These are phyloP conservation scores for Apiotrichum montevideense DNA, from an alignment of 1,284 basidiomycete genomes.

Conservation along the genomic window DNA sequence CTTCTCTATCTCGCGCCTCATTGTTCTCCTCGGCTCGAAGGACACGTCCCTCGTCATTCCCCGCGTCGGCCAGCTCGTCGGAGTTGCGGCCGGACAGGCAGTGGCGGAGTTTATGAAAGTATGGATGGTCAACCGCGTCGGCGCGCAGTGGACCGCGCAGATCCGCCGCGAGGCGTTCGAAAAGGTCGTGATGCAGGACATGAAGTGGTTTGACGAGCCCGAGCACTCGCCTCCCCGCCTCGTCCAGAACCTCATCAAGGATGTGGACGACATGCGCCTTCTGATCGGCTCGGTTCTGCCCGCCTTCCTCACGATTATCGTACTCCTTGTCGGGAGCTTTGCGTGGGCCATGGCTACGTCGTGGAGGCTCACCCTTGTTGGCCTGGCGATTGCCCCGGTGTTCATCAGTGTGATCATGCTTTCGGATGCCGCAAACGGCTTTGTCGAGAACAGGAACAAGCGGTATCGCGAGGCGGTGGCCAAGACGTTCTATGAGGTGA, in stretches of 20 bases:
- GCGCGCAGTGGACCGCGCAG: conserved; percentile 67
- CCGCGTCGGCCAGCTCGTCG: conserved; percentile 52
- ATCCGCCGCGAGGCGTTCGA: conserved; percentile 60
- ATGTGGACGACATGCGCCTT: conserved; percentile 79
- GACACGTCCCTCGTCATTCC: conserved; percentile 61
- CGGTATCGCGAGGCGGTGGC: conserved; percentile 74
- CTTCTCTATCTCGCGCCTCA: conserved; percentile 72
- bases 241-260: conserved; percentile 79
- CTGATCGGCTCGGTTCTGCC: conserved; percentile 70
- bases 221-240: conserved; percentile 61
- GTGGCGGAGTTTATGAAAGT: conserved; percentile 66
- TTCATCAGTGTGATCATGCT: conserved; percentile 68
- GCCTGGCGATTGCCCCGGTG: conserved; percentile 76
- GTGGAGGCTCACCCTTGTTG: conserved; percentile 94
- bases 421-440: conserved; percentile 60
- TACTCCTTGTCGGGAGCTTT: conserved; percentile 78
- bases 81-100: conserved; percentile 69
- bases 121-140: conserved; percentile 66
- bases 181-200: conserved; percentile 72
- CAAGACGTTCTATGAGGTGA: conserved; percentile 76
- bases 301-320: conserved; percentile 63
- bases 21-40: conserved; percentile 70
- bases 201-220: conserved; percentile 76
- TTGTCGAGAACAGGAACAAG: conserved; percentile 76
- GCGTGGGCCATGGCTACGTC: conserved; percentile 80